Base-by-base conservation (phyloP, 495 filamentous ascomycete genomes). In the Neurospora hispaniola region DNA sequence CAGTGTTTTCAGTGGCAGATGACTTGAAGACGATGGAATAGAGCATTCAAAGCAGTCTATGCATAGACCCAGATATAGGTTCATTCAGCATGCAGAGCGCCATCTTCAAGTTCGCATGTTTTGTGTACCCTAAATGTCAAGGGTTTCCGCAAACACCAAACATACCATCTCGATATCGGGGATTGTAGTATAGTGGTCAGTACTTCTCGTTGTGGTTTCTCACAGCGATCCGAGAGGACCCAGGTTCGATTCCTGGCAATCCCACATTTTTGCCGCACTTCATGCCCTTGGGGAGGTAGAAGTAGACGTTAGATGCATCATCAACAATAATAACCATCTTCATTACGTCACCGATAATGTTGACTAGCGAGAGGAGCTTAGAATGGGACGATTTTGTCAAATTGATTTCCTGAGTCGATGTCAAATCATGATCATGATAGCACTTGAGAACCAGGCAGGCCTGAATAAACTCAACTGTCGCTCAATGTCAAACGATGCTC, bases 1-100 rank as follows among this genome's bases (percentile, higher is more conserved):
- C 87, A 5, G 75, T 81, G 18, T 89, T 88, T 76, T 74, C 74
- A 18, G 85, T 88, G 35, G 83, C 85, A 11, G 80, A 87, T 31
- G 74, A 85, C 27, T 11, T 89, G 42, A 81, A 80, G 72, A 79
- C 77, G 7, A 88, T 89, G 81, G 80, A 83, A 72, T 84, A 81
- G 27, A 16, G 54, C 7, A 9, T 0, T 62, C 23, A 39, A 39
- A 41, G 5, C 9, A 20, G 18, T 48, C 48, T 14, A 31, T 62
- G 23, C 12, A 16, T 14, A 2, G 12, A 31, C 3, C 8, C 12
- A 2, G 46, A 18, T 1, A 5, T 54, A 1, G 12, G n/a, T 54
- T 54, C n/a, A 54, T 54, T 10, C 23, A 1, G n/a, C n/a, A 23
- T 12, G n/a, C 10, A 10, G 44, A 46, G 43, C 7, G 43, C 43